Conservation (phyloP, 2,329 filamentous ascomycete species). For the Alternaria infectoria region DNA sequence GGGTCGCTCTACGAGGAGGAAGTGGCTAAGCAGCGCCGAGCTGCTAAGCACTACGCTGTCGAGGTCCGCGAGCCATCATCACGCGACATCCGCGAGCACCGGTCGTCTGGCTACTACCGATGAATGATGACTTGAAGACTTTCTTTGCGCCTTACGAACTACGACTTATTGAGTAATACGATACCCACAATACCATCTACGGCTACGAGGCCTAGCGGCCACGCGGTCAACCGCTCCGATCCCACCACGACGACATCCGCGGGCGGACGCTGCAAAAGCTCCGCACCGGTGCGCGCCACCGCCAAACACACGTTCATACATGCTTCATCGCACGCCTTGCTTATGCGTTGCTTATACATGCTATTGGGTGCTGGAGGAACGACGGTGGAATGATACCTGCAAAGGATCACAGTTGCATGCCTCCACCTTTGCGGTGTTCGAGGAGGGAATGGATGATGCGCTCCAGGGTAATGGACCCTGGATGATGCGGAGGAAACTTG, state of each 20-base stretch:
- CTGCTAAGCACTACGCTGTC: slow-evolving; percentile 48
- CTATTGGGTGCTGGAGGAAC: slow-evolving; percentile 6
- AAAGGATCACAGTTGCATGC: slow-evolving; percentile 8
- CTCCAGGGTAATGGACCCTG: slow-evolving; percentile 9
- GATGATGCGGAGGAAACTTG: slow-evolving; percentile 10
- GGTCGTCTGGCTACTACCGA: slow-evolving; percentile 48
- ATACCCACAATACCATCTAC: slow-evolving; percentile 6
- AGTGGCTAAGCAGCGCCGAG: slow-evolving; percentile 42
- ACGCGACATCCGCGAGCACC: slow-evolving; percentile 46
- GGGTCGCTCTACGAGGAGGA: slow-evolving; percentile 52
- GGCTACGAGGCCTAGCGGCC: slow-evolving; percentile 10
- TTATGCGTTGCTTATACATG: slow-evolving; percentile 18
- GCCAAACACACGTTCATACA: slow-evolving; percentile 9
- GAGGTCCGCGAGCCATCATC: slow-evolving; percentile 51
- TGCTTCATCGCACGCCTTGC: slow-evolving; percentile 16
- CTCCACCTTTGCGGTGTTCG: slow-evolving; percentile 22
- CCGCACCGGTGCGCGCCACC: slow-evolving; percentile 8
- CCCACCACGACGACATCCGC: neutral
- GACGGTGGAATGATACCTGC: slow-evolving; percentile 6
- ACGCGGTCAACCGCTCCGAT: neutral
- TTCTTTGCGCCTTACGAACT: slow-evolving; percentile 16
- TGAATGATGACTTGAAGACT: slow-evolving; percentile 30
- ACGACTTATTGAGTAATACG: slow-evolving; percentile 5
- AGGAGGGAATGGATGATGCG: slow-evolving; percentile 19
- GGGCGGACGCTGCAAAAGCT: slow-evolving; percentile 17